Evolutionary conservation across 2,329 filamentous ascomycete species (phyloP).

Genomic region (Rugonectria rugulosa): DNA sequence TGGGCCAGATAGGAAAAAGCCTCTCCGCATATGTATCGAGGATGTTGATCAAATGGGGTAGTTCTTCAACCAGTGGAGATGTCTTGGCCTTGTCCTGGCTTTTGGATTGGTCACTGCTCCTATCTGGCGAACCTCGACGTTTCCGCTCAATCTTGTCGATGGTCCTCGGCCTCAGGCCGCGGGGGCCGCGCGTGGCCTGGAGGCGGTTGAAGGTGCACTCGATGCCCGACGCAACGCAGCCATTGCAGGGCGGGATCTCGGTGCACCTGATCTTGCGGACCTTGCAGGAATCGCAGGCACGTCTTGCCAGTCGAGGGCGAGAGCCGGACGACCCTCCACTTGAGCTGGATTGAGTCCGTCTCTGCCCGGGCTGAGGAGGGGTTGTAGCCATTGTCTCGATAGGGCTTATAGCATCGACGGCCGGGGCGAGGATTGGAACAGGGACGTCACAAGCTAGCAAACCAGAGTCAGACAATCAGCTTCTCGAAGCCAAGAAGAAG

Average conservation of each 20-base stretch:
- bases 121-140: conserved; percentile 22
- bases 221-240: conserved; percentile 53
- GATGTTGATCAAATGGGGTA: conserved; percentile 38
- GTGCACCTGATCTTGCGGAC: conserved; percentile 61
- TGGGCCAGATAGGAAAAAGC: conserved; percentile 60
- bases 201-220: conserved; percentile 58
- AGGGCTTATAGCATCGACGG: conserved; percentile 14
- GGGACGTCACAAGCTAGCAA: conserved; percentile 16
- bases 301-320: conserved; percentile 33
- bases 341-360: conserved; percentile 23
- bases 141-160: conserved; percentile 49
- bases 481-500: conserved; percentile 18
- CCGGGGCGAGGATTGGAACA: conserved; percentile 14
- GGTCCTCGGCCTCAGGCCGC: conserved; percentile 54
- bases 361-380: conserved; percentile 3
- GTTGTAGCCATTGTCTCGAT: conserved; percentile 14
- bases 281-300: conserved; percentile 61
- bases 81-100: conserved; percentile 6
- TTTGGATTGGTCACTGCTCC: conserved; percentile 11
- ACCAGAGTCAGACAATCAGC: conserved; percentile 8
- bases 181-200: conserved; percentile 54
- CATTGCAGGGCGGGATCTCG: conserved; percentile 54
- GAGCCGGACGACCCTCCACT: conserved; percentile 23
- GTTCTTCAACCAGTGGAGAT: conserved; percentile 27
- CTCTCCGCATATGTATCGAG: conserved; percentile 58